A percentile compares a stretch with the other conserved stretches of the same genome.
Conservation (phyloP, 129 eudicot genomes). For the sunflower (Helianthus annuus) region HanXRQr2.0-SUNRISE NC_035447.2:140216049-140216548, state of each 20-base stretch:
- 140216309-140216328: slow-evolving; percentile 16
- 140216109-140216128: too few species aligned
- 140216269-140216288: background rate
- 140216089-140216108: too few species aligned
- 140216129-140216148: too few species aligned
- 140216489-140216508: slow-evolving; percentile 24
- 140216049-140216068: too few species aligned
- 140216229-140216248: background rate
- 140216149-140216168: too few species aligned
- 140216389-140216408: slow-evolving; percentile 14
- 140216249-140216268: background rate
- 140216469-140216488: background rate
- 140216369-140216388: slow-evolving; percentile 1
- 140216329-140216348: slow-evolving; percentile 13
- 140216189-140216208: background rate
- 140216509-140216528: slow-evolving; percentile 44
- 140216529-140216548: slow-evolving; percentile 39
- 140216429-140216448: background rate
- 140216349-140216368: slow-evolving; percentile 15
- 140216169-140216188: too few species aligned
- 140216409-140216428: background rate
- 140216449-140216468: background rate
- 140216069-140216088: too few species aligned
- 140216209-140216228: background rate
- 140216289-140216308: slow-evolving; percentile 19